phyloP scores from a whole-genome alignment of 2,329 filamentous ascomycete species.

The Thelonectria rubi region DNA sequence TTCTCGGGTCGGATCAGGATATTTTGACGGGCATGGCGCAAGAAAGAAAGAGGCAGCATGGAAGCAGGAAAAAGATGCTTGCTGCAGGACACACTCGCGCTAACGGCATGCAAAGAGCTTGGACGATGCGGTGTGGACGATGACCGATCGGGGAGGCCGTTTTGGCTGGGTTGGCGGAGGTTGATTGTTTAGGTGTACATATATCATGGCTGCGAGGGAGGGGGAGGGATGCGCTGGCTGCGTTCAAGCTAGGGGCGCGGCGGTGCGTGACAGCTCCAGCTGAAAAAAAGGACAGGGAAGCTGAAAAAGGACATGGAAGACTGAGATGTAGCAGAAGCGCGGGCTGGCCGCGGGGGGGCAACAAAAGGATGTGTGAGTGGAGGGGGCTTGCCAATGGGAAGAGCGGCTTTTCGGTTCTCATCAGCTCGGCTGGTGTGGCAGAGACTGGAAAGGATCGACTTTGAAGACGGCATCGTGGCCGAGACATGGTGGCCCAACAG shows the following conservation, averaged over 20 bases:
- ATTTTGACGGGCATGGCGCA: background rate
- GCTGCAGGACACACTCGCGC: background rate
- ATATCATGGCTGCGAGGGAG: no score
- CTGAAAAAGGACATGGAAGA: background rate
- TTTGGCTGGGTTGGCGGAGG: background rate
- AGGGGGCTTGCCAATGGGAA: no score
- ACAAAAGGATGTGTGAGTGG: no score
- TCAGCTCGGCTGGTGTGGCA: no score
- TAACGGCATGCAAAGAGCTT: slow-evolving; percentile 2
- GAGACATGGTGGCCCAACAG: no score
- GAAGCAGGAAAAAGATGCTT: no score
- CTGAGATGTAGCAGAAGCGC: background rate
- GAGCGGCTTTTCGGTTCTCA: no score
- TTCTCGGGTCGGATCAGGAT: background rate
- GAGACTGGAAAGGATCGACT: no score
- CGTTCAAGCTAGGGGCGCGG: slow-evolving; percentile 1
- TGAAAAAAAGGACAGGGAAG: slow-evolving; percentile 8
- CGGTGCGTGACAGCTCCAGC: slow-evolving; percentile 10
- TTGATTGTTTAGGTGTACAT: no score
- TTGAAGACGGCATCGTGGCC: no score
- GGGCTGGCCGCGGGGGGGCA: no score
- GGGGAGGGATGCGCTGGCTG: background rate
- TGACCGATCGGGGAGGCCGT: slow-evolving; percentile 6
- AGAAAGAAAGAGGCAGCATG: no score
- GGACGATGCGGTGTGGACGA: background rate